Percentiles rank a stretch among this genome's conserved stretches.
Conservation (phyloP, 1,284 basidiomycete genomes). For the Ceratorhiza oryzae-sativae region DNA sequence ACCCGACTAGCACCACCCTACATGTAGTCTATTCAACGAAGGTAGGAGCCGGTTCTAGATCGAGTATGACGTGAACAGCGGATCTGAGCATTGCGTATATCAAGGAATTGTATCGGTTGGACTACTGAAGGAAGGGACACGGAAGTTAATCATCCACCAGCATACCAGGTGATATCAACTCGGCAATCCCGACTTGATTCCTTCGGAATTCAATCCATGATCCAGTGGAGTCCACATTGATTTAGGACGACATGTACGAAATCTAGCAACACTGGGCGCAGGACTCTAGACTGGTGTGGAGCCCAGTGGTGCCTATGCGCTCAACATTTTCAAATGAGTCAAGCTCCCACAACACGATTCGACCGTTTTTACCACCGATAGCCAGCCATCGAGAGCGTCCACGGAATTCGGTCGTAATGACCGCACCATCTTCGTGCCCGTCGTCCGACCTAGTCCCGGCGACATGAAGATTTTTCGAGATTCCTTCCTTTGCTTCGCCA, state of each 20-base stretch:
- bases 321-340: slow-evolving; percentile 65
- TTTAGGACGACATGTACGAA: not conserved
- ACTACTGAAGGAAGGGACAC: not conserved
- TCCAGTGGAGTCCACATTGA: not conserved
- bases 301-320: not conserved
- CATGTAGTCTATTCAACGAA: not conserved
- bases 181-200: not conserved
- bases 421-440: slow-evolving; percentile 54
- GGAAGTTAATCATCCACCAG: not conserved
- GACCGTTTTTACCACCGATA: slow-evolving; percentile 73
- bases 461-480: slow-evolving; percentile 49
- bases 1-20: not conserved
- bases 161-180: not conserved
- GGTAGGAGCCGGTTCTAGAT: not conserved
- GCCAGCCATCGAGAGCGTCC: slow-evolving; percentile 71
- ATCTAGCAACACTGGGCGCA: not conserved
- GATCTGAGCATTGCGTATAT: not conserved
- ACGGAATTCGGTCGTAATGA: slow-evolving; percentile 54
- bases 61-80: not conserved
- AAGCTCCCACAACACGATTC: slow-evolving; percentile 80
- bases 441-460: slow-evolving; percentile 44
- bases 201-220: not conserved
- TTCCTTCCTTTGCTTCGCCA: slow-evolving; percentile 48
- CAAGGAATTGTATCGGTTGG: not conserved
- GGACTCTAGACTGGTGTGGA: not conserved